Base-by-base conservation (phyloP, 2,329 filamentous ascomycete species). In the Trichocomaceae sp. region DNA sequence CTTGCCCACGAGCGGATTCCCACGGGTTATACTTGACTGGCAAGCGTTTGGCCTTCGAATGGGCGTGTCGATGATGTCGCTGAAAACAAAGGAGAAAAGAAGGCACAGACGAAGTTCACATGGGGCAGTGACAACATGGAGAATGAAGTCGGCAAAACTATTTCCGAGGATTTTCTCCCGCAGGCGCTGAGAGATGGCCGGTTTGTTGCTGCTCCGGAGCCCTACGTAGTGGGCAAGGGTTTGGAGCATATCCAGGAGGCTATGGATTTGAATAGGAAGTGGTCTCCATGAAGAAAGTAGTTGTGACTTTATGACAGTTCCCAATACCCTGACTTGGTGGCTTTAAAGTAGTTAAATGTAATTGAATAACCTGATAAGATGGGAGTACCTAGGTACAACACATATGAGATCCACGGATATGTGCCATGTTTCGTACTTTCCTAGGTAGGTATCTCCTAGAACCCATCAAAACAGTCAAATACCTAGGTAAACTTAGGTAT, bases 221-320 rank as follows among this genome's bases (percentile, higher is more conserved):
- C 73, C 2, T 39, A 66, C 13, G 58, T 77, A n/a, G 64, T 72
- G 0, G 73, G 74, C 2, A 66, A 69, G 7, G 75, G 76, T 3
- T 58, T 78, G n/a, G 71, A 71, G 50, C 68, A 62, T 20, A 62
- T 77, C 1, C 74, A 79, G 57, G 68, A 65, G 3, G 75, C 66
- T 1, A 55, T 77, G 39, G 69, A 76, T 57, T 47, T 66, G 1
- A 62, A 67, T 55, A 66, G 57, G 45, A 66, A 67, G 49, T 73
- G 74, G 70, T 77, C 3, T 75, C 73, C 17, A 73, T 70, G 4
- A 66, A 68, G 60, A 77, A 77, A 62, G 47, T 75, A 20, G 72
- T 77, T 9, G 67, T 75, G 5, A 52, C 55, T 2, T 13, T 53
- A 17, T 50, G n/a, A 17, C n/a, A n/a, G n/a, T 5, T 29, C 23